Percentiles rank a stretch among this genome's conserved stretches.
Conservation (phyloP, 306 rosid species). For the Dryas drummondii region DNA sequence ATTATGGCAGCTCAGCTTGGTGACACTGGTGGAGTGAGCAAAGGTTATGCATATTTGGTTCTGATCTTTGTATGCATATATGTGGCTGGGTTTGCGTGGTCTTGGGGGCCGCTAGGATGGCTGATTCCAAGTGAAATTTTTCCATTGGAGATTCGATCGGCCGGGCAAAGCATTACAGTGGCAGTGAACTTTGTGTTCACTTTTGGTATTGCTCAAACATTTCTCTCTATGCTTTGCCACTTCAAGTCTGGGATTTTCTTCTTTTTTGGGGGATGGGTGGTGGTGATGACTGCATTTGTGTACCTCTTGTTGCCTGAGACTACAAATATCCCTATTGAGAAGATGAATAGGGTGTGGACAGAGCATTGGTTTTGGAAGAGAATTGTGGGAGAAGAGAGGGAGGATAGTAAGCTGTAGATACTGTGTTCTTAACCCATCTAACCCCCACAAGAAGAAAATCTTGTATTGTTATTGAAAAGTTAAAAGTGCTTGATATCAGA, state of each 20-base stretch:
- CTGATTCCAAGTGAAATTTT: conserved; percentile 66
- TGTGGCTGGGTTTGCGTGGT: conserved; percentile 66
- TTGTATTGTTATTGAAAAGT: too few relatives aligned
- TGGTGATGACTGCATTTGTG: conserved; percentile 57
- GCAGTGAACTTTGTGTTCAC: conserved; percentile 56
- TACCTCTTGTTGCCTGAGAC: conserved; percentile 58
- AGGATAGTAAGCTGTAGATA: too few relatives aligned
- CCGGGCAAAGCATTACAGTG: conserved; percentile 54
- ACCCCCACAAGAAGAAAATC: too few relatives aligned
- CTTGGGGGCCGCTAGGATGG: conserved; percentile 77
- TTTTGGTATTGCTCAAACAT: conserved; percentile 59
- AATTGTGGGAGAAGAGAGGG: conserved; percentile 29
- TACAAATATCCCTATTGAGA: conserved; percentile 55
- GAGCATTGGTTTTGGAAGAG: conserved; percentile 62
- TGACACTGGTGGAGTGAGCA: conserved; percentile 50
- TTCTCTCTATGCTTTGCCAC: conserved; percentile 58
- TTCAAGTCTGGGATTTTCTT: conserved; percentile 60
- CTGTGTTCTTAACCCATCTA: too few relatives aligned
- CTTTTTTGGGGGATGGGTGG: conserved; percentile 65
- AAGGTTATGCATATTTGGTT: conserved; percentile 47
- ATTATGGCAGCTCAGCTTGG: conserved; percentile 49
- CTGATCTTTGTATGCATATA: conserved; percentile 48
- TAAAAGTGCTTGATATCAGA: too few relatives aligned
- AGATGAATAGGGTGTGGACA: conserved; percentile 57
- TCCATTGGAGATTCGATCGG: conserved; percentile 58